Evolutionary conservation across 2,329 filamentous ascomycete species (phyloP), one percentile per base, ranked within the genome.

Genomic region (Pseudopithomyces maydicus): DNA sequence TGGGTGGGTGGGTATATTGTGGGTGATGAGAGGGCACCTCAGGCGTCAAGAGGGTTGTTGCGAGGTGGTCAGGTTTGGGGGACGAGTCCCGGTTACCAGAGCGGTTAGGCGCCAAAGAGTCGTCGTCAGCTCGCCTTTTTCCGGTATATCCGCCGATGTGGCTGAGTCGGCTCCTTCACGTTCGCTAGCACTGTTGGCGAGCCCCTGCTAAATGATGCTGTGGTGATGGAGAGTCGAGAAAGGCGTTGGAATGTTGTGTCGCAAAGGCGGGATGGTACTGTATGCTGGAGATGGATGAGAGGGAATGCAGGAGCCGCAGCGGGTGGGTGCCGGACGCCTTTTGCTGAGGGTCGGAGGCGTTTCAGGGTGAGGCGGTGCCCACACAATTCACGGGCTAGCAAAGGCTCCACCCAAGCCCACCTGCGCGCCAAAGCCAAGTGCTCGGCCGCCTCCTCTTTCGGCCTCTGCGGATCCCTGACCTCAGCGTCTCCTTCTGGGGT

Each of bases 71-170:
- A 59, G 62, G 56, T 29, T 64, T 56, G 52, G 53, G 59, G 52
- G 47, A 48, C 52, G 51, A 47, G 49, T 23, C 38, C 52, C 59
- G 55, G 54, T 36, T 62, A 67, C 67, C 52, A 56, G 64, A 63
- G 61, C 58, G 69, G 69, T 67, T 73, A 72, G 71, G 64, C 69
- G 66, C 56, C 62, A 63, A 56, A 63, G 68, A 73, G 70, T 68
- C 68, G 69, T 70, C 72, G 71, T 71, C 63, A 73, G 71, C 71
- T 73, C 67, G 68, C 66, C 64, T 67, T 63, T 62, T 62, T 61
- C 71, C 69, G 68, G 65, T 57, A 65, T 48, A 61, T 66, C 69
- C 69, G 70, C 62, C 52, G 42, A 47, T 57, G 70, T 72, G 69
- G 72, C 70, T 72, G 62, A 66, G 69, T 8, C 8, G 5, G 26